Percentiles rank a stretch among this genome's conserved stretches.
phyloP scores from a whole-genome alignment of 2,329 filamentous ascomycete genomes.

The Coniella lustricola region DNA sequence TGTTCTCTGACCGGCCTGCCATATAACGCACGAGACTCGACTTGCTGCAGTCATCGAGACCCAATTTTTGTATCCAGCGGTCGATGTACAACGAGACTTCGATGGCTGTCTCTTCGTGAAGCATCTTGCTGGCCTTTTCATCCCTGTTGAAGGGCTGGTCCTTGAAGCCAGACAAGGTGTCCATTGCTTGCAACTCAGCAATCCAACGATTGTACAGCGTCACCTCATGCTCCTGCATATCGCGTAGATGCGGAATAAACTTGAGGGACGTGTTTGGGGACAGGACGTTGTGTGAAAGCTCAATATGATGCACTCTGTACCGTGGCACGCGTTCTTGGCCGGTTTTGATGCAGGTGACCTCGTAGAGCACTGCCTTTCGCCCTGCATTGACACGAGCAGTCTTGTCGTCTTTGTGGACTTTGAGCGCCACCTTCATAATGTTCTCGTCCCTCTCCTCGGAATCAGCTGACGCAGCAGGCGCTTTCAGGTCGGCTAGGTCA shows the following conservation, averaged over 20 bases:
- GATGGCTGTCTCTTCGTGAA: constrained; percentile 44
- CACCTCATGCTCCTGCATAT: constrained; percentile 51
- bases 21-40: constrained; percentile 47
- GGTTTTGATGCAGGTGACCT: constrained; percentile 40
- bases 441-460: background rate
- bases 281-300: constrained; percentile 52
- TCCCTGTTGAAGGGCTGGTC: constrained; percentile 38
- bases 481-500: constrained; percentile 39
- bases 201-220: constrained; percentile 49
- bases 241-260: constrained; percentile 52
- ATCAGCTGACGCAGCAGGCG: constrained; percentile 8
- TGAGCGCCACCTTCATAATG: constrained; percentile 44
- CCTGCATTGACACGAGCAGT: constrained; percentile 36
- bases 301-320: constrained; percentile 53
- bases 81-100: constrained; percentile 48
- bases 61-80: constrained; percentile 43
- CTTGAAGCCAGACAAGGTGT: constrained; percentile 50
- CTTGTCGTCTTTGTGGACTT: constrained; percentile 40
- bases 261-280: constrained; percentile 54
- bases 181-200: constrained; percentile 50
- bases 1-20: constrained; percentile 38
- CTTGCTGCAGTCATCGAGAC: constrained; percentile 45
- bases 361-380: constrained; percentile 34
- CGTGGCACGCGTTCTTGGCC: constrained; percentile 46
- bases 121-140: constrained; percentile 42